phyloP scores from a whole-genome alignment of 176 grass and related monocot species.

The Calamus simplicifolius region DNA sequence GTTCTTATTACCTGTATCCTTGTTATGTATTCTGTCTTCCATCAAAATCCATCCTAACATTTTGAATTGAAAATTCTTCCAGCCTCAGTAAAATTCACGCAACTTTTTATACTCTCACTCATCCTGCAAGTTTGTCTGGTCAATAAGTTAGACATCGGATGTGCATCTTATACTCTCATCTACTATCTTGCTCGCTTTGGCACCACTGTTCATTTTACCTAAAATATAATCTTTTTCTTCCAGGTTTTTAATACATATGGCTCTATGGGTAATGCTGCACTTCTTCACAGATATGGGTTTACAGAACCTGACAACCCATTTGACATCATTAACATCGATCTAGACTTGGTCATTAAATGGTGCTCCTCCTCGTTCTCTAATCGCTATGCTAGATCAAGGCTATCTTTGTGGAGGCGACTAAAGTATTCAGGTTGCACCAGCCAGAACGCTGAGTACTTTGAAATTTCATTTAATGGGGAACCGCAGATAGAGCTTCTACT shows the following conservation, averaged over 20 bases:
- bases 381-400: conserved; percentile 45
- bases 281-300: conserved; percentile 90
- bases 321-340: conserved; percentile 81
- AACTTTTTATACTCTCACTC: too few species aligned
- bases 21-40: too few species aligned
- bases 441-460: conserved; percentile 73
- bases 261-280: conserved; percentile 81
- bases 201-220: too few species aligned
- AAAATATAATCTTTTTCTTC: too few species aligned
- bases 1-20: too few species aligned
- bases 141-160: too few species aligned
- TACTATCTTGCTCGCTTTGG: too few species aligned
- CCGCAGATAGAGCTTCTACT: conserved; percentile 66
- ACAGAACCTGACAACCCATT: conserved; percentile 73
- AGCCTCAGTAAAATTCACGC: too few species aligned
- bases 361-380: conserved; percentile 56
- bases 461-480: conserved; percentile 76
- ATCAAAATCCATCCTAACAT: too few species aligned
- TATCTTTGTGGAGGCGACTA: conserved; percentile 54
- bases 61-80: too few species aligned
- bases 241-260: conserved; percentile 95
- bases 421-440: conserved; percentile 68
- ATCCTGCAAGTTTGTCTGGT: too few species aligned
- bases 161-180: too few species aligned
- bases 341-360: conserved; percentile 55